Percentiles rank a stretch among this genome's conserved stretches.
Evolutionary conservation across 345 rosid genomes (phyloP).

Genomic region (Litchi chinensis): DNA sequence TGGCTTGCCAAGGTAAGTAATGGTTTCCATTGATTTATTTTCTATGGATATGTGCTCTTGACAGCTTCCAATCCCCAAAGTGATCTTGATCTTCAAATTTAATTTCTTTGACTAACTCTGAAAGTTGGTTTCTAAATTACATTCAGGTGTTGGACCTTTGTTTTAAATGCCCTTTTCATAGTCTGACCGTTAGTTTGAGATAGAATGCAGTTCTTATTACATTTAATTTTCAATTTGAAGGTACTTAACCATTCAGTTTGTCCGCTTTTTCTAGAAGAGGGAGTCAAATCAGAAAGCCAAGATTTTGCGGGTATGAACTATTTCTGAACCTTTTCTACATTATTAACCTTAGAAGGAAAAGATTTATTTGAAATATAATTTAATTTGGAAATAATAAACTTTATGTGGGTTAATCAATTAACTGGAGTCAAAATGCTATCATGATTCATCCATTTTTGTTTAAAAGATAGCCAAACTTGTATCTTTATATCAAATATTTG

Average conservation of each 20-base stretch:
- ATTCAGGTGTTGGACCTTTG: background rate
- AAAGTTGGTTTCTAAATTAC: background rate
- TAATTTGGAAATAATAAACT: background rate
- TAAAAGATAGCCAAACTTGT: background rate
- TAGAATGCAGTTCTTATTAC: background rate
- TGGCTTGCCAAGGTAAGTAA: slow-evolving; percentile 74
- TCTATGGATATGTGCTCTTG: background rate
- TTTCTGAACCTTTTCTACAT: slow-evolving; percentile 10
- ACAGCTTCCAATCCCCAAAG: background rate
- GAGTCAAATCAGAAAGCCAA: slow-evolving; percentile 99
- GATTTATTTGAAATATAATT: background rate
- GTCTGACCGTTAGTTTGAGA: slow-evolving; percentile 5
- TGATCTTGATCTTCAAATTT: background rate
- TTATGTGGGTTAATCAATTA: background rate
- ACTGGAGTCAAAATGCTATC: background rate
- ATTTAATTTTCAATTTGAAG: slow-evolving; percentile 42
- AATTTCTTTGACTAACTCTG: background rate
- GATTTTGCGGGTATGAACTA: slow-evolving; percentile 75
- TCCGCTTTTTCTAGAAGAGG: slow-evolving; percentile 99
- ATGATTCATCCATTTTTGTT: background rate
- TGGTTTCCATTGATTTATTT: slow-evolving; percentile 15
- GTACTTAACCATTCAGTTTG: slow-evolving; percentile 98
- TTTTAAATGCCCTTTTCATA: background rate
- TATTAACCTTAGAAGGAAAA: background rate
- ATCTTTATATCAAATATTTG: background rate